These are phyloP conservation scores for Fusarium torulosum DNA, from an alignment of 2,329 filamentous ascomycete species.

Conservation along the genomic window DNA sequence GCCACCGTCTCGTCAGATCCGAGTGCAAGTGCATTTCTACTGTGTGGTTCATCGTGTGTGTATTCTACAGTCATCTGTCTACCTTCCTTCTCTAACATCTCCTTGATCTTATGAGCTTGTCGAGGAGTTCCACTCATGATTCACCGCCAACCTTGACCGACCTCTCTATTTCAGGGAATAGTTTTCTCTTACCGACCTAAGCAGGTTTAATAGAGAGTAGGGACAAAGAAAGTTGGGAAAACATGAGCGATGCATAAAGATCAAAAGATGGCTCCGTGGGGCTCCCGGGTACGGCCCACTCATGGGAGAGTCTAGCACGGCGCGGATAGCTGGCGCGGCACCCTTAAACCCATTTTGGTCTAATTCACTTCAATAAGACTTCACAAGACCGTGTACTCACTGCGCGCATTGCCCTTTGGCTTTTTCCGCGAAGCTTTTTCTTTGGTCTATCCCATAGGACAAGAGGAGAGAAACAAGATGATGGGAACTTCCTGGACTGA, in stretches of 20 bases:
- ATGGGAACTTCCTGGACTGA: conserved; percentile 4
- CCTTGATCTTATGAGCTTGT: conserved; percentile 1
- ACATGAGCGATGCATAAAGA: not conserved
- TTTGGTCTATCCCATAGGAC: not conserved
- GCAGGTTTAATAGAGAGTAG: not conserved
- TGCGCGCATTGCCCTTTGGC: not conserved
- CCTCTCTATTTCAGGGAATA: not conserved
- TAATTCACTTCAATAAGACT: conserved; percentile 4
- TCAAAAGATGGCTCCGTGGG: conserved; percentile 14
- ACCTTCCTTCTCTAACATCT: not conserved
- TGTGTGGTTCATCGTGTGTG: conserved; percentile 1
- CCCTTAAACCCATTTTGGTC: conserved; percentile 6
- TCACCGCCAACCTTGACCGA: conserved; percentile 20
- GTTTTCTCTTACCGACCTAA: not conserved
- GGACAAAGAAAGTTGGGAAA: not conserved
- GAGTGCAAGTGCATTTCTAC: conserved; percentile 11
- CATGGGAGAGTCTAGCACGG: conserved; percentile 25
- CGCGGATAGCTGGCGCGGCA: conserved; percentile 18
- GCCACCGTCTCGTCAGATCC: conserved; percentile 17
- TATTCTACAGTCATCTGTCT: conserved; percentile 4
- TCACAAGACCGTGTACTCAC: conserved; percentile 18
- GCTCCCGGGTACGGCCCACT: conserved; percentile 12
- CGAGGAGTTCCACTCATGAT: not conserved
- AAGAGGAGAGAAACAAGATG: not conserved
- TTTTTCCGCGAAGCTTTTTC: not conserved